Evolutionary conservation across 768 basidiomycete species (phyloP), one percentile per base, ranked within the genome.

Genomic region (Cubamyces lactineus): DNA sequence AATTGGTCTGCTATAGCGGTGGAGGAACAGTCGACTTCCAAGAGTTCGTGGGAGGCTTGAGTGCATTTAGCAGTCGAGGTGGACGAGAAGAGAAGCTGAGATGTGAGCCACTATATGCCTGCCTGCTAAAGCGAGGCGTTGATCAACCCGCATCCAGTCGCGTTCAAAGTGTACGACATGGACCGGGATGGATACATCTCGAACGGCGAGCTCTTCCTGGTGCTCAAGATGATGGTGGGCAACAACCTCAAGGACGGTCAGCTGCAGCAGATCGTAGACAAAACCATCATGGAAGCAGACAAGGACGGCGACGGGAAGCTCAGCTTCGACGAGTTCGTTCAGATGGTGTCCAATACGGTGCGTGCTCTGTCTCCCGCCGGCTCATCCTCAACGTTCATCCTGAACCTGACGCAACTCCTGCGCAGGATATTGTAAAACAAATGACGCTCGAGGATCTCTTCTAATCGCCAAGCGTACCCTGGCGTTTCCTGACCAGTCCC

Each of bases 201-300:
- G 13, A 99, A 99, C 71, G 97, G 97, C 58, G 97, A 99, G 76
- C 85, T 99, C 30, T 99, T 98, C 80, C 79, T 99, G 49, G 97
- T 99, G 41, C 80, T 99, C 66, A 99, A 99, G 84, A 98, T 98
- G 94, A 99, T 99, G 97, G 97, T 98, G 52, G 97, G 97, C 38
- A 98, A 91, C 75, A 99, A 99, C 76, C 80, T 99, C 70, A 99
- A 99, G 94, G 97, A 99, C 73, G 92, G 96, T 73, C 97, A 98
- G 79, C 79, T 99, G 62, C 97, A 99, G 75, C 97, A 98, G 74
- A 99, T 99, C 62, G 97, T 99, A 17, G 97, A 99, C 77, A 99
- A 99, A 81, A 98, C 97, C 9, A 99, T 99, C 74, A 95, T 99
- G 94, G 97, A 99, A 77, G 97, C 96, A 12, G 97, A 99, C 73